phyloP scores from a whole-genome alignment of 495 filamentous ascomycete genomes.

The Neurospora terricola region DNA sequence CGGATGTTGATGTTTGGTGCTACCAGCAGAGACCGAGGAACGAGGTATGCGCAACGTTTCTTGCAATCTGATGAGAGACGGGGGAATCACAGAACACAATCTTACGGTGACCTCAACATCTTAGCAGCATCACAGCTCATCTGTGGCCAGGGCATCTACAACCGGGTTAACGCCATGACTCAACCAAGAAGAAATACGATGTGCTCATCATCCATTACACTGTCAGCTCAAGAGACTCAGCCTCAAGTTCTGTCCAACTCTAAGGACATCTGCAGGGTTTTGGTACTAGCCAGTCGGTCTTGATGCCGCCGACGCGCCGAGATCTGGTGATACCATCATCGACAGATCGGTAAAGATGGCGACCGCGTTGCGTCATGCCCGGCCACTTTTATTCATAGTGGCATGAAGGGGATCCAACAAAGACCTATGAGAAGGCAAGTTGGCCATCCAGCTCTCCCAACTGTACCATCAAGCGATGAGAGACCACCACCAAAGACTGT shows the following conservation, averaged over 20 bases:
- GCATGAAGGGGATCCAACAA: not conserved
- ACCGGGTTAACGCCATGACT: not conserved
- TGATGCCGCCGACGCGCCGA: not conserved
- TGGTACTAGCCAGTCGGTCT: not conserved
- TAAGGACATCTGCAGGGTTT: not conserved
- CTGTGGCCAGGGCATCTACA: not conserved
- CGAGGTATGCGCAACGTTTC: not conserved
- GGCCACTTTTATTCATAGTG: not conserved
- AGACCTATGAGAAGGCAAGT: not conserved
- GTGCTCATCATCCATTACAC: not conserved
- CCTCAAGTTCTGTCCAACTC: not conserved
- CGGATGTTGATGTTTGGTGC: not conserved
- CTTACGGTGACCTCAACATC: not conserved
- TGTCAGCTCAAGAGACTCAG: not conserved
- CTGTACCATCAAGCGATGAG: not conserved
- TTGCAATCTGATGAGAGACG: not conserved
- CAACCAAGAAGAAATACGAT: not conserved
- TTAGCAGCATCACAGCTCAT: not conserved
- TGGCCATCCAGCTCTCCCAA: not conserved
- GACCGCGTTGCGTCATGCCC: not conserved
- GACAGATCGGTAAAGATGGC: not conserved
- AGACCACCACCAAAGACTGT: not conserved
- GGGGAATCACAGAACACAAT: not conserved
- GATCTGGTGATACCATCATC: not conserved
- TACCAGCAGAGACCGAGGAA: not conserved